Percentiles rank a stretch among this genome's conserved stretches.
Conservation (phyloP, 164 flowering plant genomes). For the Stephania yunnanensis region DNA sequence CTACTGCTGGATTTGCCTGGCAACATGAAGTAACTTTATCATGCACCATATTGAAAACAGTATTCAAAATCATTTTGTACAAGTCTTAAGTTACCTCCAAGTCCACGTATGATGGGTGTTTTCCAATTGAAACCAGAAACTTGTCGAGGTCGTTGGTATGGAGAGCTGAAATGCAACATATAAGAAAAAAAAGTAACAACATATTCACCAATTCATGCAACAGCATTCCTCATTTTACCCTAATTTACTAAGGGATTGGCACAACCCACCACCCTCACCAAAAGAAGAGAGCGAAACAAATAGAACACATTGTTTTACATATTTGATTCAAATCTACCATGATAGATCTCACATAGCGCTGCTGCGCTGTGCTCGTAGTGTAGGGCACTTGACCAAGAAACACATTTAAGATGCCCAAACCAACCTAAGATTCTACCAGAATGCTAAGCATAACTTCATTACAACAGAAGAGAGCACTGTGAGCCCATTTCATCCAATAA, state of each 20-base stretch:
- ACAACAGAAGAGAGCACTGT: too few species aligned
- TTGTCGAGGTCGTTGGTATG: conserved; percentile 60
- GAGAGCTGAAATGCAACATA: conserved; percentile 46
- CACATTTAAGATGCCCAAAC: too few species aligned
- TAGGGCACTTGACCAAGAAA: too few species aligned
- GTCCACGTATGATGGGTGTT: conserved; percentile 73
- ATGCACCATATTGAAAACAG: conserved; percentile 3
- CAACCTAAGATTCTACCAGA: too few species aligned
- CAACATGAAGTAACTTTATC: conserved; percentile 14
- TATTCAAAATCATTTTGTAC: not conserved
- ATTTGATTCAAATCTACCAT: not conserved
- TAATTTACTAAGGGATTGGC: not conserved
- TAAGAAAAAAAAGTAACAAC: not conserved
- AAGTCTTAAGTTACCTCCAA: conserved; percentile 53
- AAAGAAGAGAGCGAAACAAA: too few species aligned
- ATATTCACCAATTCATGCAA: not conserved
- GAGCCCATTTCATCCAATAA: too few species aligned
- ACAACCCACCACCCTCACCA: not conserved
- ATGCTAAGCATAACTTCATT: too few species aligned
- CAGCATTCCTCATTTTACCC: not conserved
- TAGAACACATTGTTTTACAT: not conserved
- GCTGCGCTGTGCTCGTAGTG: too few species aligned
- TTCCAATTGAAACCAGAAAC: conserved; percentile 79
- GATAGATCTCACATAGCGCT: too few species aligned
- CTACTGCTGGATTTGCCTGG: conserved; percentile 84